phyloP scores from a whole-genome alignment of 2,329 filamentous ascomycete species.

The Teratosphaeria nubilosa region DNA sequence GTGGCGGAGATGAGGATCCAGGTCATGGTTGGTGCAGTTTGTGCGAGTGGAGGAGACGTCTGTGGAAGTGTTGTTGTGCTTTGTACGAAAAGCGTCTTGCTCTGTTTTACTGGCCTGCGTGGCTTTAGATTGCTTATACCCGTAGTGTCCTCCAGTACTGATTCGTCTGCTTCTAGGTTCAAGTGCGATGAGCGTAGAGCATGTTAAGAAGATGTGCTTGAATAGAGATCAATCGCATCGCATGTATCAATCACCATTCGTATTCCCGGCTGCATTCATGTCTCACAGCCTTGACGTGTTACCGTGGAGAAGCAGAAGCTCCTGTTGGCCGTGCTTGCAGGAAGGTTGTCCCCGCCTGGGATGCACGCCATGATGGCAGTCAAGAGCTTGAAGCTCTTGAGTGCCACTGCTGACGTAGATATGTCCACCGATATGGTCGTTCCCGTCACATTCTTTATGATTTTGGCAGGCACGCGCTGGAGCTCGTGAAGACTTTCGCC shows the following conservation, averaged over 20 bases:
- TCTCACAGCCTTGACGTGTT: not conserved
- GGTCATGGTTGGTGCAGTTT: not conserved
- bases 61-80: not conserved
- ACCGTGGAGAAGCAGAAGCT: not conserved
- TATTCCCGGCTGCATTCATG: not conserved
- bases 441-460: no score
- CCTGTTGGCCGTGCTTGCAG: not conserved
- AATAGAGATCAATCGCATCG: no score
- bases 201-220: no score
- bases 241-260: not conserved
- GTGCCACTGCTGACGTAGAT: not conserved
- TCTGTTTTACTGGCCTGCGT: no score
- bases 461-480: no score
- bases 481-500: no score
- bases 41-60: conserved; percentile 7
- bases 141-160: no score
- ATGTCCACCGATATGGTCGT: no score
- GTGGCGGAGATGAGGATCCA: not conserved
- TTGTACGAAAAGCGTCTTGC: no score
- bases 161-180: no score
- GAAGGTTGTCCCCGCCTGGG: not conserved
- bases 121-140: no score
- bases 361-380: not conserved
- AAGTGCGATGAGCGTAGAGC: no score
- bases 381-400: not conserved